Base-by-base conservation (phyloP, 2,329 filamentous ascomycete genomes). In the Beauveria sp. region DNA sequence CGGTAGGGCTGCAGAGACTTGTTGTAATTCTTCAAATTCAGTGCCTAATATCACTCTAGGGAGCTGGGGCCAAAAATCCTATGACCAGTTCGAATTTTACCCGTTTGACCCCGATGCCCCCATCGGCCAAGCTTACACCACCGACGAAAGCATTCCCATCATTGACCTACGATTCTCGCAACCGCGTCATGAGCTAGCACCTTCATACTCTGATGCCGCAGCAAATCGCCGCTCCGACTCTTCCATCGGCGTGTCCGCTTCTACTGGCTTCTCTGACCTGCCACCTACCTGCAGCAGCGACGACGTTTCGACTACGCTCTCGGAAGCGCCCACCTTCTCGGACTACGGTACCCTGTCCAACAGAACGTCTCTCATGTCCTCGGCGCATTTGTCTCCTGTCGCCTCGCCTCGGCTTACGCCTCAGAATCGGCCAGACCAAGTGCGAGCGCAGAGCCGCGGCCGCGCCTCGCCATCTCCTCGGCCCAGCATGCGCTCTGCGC, bases 401-500 rank as follows among this genome's bases (percentile, higher is more conserved):
- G 83, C 86, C 5, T 91, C 89, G 24, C 89, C 89, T 45, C 80
- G 84, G 60, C 82, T 88, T 81, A 81, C 85, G 59, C 77, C 83
- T 10, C 83, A 86, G 67, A 79, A 79, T 67, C 80, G 85, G 38
- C 81, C 83, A 16, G 85, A 88, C 64, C 80, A 83, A 65, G 85
- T 86, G 51, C 77, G 86, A 71, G 82, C 80, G 52, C 85, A 83
- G 65, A 90, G 87, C 73, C 84, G 88, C 58, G 86, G 88, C 24
- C 83, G 88, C 18, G 87, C 87, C 14, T 90, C 88, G 51, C 88
- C 88, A 43, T 89, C 88, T 38, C 88, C 89, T 24, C 82, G 88
- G 50, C 86, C 85, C 38, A 85, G 81, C 60, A 80, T 88, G 70
- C 83, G 88, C 64, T 84, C 88, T 46, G 87, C 85, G 20, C 89